These are phyloP conservation scores for Termitomyces sp. DNA, from an alignment of 768 basidiomycete genomes.

Conservation along the genomic window DNA sequence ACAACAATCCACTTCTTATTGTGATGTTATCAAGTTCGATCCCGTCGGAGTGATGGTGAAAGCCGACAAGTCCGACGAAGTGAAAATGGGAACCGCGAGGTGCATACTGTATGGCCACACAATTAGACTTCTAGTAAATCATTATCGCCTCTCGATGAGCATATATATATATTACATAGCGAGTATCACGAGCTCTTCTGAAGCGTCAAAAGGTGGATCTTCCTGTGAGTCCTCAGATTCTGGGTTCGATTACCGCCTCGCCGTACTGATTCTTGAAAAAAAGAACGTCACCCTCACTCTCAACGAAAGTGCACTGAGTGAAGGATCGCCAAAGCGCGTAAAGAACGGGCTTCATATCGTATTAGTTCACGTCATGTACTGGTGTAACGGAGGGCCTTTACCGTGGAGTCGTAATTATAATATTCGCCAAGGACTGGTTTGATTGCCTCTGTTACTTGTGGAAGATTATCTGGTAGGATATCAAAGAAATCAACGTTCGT, in stretches of 20 bases:
- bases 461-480: slow-evolving; percentile 45
- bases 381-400: slow-evolving; percentile 22
- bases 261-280: slow-evolving; percentile 57
- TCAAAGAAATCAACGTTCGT: not conserved
- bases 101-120: not conserved
- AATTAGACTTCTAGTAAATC: not conserved
- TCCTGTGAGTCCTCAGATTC: not conserved
- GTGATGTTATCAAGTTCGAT: not conserved
- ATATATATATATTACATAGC: not conserved
- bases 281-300: slow-evolving; percentile 52
- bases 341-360: slow-evolving; percentile 30
- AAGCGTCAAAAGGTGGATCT: not conserved
- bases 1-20: not conserved
- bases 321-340: slow-evolving; percentile 58
- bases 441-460: slow-evolving; percentile 43
- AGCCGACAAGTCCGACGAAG: not conserved
- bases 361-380: not conserved
- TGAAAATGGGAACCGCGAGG: not conserved
- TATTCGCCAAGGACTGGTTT: slow-evolving; percentile 50
- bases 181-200: not conserved
- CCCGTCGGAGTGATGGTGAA: not conserved
- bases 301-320: slow-evolving; percentile 57
- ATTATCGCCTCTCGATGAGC: not conserved
- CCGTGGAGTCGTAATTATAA: slow-evolving; percentile 60
- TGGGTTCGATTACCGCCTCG: slow-evolving; percentile 30